These are phyloP conservation scores for Selaginella moellendorffii DNA, from an alignment of 75 land plant species.

Conservation along the genomic window DNA sequence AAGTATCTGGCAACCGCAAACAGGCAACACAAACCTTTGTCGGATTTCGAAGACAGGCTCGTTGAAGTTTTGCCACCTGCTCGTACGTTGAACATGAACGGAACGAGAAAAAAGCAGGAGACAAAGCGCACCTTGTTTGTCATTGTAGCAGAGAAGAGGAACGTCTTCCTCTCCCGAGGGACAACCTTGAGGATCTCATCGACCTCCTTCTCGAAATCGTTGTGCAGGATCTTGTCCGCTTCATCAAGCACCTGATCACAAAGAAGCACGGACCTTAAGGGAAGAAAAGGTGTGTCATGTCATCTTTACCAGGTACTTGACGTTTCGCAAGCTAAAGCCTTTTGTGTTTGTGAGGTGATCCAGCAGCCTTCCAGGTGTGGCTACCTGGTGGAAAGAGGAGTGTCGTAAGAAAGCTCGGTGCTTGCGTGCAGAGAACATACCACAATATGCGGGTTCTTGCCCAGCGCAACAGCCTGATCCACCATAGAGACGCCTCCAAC, in stretches of 20 bases:
- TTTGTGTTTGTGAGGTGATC: conserved; percentile 91
- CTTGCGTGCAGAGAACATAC: conserved; percentile 31
- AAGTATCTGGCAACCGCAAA: background rate
- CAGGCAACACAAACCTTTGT: conserved; percentile 40
- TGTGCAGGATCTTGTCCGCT: conserved; percentile 75
- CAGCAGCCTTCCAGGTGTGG: conserved; percentile 81
- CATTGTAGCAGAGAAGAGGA: conserved; percentile 94
- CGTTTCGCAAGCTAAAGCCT: conserved; percentile 64
- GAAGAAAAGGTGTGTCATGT: background rate
- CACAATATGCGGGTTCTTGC: conserved; percentile 73
- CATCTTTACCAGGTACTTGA: conserved; percentile 66
- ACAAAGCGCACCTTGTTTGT: conserved; percentile 54
- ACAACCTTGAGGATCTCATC: conserved; percentile 78
- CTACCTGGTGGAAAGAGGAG: too few species aligned
- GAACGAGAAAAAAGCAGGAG: background rate
- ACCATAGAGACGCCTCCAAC: conserved; percentile 79
- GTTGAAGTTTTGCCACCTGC: conserved; percentile 73
- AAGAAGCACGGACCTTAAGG: too few species aligned
- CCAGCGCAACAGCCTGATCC: conserved; percentile 54
- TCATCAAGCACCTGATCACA: conserved; percentile 73
- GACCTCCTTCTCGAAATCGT: conserved; percentile 80
- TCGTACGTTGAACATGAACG: background rate
- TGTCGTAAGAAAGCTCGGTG: too few species aligned
- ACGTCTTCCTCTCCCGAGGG: conserved; percentile 60
- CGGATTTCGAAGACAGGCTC: conserved; percentile 83